Evolutionary conservation across 805 yeast species (phyloP), one percentile per base, ranked within the genome.

Genomic region (Saturnispora mendoncae): DNA sequence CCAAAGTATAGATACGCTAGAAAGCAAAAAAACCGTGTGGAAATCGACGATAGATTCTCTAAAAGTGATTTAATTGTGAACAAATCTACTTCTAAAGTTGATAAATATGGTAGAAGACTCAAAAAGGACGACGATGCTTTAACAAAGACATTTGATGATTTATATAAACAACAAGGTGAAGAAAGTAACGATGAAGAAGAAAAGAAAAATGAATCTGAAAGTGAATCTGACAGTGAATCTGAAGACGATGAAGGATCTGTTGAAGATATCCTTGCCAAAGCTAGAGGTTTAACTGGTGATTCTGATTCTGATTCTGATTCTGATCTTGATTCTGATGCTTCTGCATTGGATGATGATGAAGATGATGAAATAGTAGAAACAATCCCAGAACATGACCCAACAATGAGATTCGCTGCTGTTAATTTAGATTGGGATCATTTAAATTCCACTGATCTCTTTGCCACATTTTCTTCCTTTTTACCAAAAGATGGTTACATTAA

Each of bases 341-440:
- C 36, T 6, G 46, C 31, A 13, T 70, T 62, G 17, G 74, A 68
- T 3, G 46, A 41, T 15, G 83, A 74, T 17, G 61, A 72, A 19
- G 47, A 46, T 27, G 36, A 29, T 6, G 47, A 44, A 31, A 4
- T 13, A 2, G 70, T 67, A 23, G 66, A 65, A 8, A 71, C 74
- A 40, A 83, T 92, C n/a, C 87, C 84, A 37, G 80, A 78, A 38
- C 94, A 95, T 35, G 96, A 90, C 2, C 94, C 95, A 24, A 70
- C 94, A 1, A 66, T 65, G 26, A 67, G 84, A 5, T 68, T 92
- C 54, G 98, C 98, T 0, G 95, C 81, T 1, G 97, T 92, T 24
- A 92, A 92, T 55, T 68, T 92, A 73, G 98, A 92, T 57, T 92
- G 98, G 98, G 98, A 92, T 53, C 84, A 92, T 55, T 71, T 92